A percentile compares a stretch with the other conserved stretches of the same genome.
These are phyloP conservation scores for Epichloe coenophiala DNA, from an alignment of 2,329 filamentous ascomycete genomes.

Conservation along the genomic window DNA sequence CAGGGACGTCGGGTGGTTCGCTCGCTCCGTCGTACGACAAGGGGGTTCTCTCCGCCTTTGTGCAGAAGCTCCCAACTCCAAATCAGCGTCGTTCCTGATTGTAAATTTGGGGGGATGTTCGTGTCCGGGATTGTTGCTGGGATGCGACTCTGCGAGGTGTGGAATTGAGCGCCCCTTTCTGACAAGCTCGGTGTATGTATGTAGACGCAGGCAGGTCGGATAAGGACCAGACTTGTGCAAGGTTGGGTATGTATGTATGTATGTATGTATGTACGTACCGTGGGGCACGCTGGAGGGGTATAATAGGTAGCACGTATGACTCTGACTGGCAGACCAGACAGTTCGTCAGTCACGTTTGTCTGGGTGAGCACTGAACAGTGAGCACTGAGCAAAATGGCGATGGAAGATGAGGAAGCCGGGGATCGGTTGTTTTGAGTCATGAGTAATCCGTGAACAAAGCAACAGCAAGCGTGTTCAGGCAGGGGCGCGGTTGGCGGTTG, in stretches of 20 bases:
- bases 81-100: not conserved
- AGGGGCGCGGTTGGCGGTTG: no score
- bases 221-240: not conserved
- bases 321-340: no score
- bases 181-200: not conserved
- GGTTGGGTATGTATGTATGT: not conserved
- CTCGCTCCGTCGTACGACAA: not conserved
- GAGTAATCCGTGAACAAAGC: no score
- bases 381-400: no score
- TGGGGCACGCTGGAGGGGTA: not conserved
- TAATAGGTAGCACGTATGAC: no score
- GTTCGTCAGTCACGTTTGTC: no score
- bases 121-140: not conserved
- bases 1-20: not conserved
- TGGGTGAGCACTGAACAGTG: no score
- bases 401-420: no score
- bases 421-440: no score
- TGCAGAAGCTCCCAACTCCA: not conserved
- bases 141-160: not conserved
- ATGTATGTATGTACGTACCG: not conserved
- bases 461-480: no score
- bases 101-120: not conserved
- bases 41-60: not conserved
- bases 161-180: not conserved
- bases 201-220: not conserved